Base-by-base conservation (phyloP, 2,329 filamentous ascomycete species). In the Verticillium alfalfae region DNA sequence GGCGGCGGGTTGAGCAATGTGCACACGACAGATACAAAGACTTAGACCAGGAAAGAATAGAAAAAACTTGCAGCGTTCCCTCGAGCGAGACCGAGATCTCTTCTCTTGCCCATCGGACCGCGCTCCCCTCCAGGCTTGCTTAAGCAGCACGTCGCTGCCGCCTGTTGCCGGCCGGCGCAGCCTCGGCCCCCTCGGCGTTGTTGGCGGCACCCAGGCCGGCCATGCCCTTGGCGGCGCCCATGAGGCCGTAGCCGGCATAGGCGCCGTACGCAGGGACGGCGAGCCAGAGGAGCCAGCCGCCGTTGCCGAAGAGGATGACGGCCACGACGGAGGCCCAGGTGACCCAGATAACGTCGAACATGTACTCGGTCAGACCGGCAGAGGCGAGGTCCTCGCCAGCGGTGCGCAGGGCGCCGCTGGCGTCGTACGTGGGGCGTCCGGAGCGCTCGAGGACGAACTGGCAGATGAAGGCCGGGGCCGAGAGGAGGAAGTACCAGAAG, bases 341-440 rank as follows among this genome's bases (percentile, higher is more conserved):
- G 79, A 96, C 92, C 85, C 97, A 98, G 60, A 97, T 81, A 58
- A 97, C 86, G 77, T 99, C 95, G 84, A 96, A 99, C 90, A 98
- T 92, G 81, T 96, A 98, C 78, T 97, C 95, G 12, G 94, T 98
- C 79, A 99, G 78, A 5, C 95, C 95, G 38, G 89, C 84, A 10
- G 92, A 91, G 60, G 90, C 87, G 59, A 99, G 85, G 74, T 99
- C 95, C 73, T 98, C 93, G 54, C 95, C 94, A 0, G 91, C 81
- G 37, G 84, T 86, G 72, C 86, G 88, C 64, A 98, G 81, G n/a
- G 88, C 82, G 15, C 81, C 83, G 57, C 86, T 88, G 26, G 87
- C 73, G 66, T 87, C 85, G 72, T 88, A 91, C 64, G 81, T 88
- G 31, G 95, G 95, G 10, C 94, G 90, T 13, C 91, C 92, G 8